These are phyloP conservation scores for Eragrostis curvula DNA, from an alignment of 176 grass and related monocot genomes.

Conservation along the genomic window DNA sequence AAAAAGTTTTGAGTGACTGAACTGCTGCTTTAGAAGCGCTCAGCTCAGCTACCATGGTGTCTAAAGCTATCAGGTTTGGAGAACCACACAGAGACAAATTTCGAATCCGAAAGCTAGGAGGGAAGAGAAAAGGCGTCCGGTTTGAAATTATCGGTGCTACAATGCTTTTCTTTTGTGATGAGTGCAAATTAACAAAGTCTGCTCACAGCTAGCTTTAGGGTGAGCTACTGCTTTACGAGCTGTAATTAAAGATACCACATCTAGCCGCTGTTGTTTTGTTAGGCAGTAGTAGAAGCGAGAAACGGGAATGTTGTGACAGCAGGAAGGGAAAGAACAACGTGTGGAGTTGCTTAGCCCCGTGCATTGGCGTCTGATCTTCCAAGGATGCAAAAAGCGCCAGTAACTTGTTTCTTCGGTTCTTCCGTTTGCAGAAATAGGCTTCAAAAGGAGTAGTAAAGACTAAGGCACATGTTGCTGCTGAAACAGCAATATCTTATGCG, in stretches of 20 bases:
- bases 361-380: neutral
- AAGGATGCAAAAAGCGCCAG: neutral
- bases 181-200: neutral
- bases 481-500: neutral
- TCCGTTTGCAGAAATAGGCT: neutral
- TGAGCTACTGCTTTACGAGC: slow-evolving; percentile 5
- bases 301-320: neutral
- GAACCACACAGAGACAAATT: slow-evolving; percentile 28
- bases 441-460: neutral
- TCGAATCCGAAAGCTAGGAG: slow-evolving; percentile 27
- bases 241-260: too few species aligned
- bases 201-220: slow-evolving; percentile 3
- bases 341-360: neutral
- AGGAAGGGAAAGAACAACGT: neutral
- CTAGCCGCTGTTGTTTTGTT: neutral
- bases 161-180: neutral
- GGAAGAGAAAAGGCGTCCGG: neutral
- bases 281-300: neutral
- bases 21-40: neutral
- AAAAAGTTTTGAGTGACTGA: neutral
- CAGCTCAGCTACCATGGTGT: slow-evolving; percentile 9
- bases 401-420: neutral
- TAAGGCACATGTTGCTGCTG: neutral
- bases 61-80: slow-evolving; percentile 15
- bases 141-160: slow-evolving; percentile 16